Evolutionary conservation across 345 rosid genomes (phyloP).

Genomic region (Dipteronia dyeriana): DNA sequence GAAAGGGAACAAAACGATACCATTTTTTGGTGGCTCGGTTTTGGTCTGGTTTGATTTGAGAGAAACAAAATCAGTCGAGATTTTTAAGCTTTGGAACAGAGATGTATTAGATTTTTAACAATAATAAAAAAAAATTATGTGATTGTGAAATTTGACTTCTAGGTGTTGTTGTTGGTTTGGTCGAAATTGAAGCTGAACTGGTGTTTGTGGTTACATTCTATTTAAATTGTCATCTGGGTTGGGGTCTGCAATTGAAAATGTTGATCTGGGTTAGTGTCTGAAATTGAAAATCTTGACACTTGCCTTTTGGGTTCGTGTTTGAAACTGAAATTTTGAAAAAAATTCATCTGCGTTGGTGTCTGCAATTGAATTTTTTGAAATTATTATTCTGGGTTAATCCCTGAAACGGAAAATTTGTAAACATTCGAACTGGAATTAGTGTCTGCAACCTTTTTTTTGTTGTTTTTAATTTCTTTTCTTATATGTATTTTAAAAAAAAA

Average conservation of each 20-base stretch:
- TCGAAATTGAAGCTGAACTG: background rate
- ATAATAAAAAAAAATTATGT: background rate
- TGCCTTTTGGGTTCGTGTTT: background rate
- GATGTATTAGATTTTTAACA: too few relatives aligned
- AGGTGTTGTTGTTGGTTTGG: background rate
- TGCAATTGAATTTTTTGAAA: background rate
- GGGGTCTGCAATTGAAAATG: background rate
- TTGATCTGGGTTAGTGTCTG: background rate
- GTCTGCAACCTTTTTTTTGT: too few relatives aligned
- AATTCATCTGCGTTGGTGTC: background rate
- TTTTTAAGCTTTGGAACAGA: too few relatives aligned
- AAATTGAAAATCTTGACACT: background rate
- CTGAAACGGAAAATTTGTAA: background rate
- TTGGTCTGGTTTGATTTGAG: too few relatives aligned
- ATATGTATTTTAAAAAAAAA: too few relatives aligned
- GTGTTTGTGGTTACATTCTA: background rate
- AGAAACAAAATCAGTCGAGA: too few relatives aligned
- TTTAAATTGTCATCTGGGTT: background rate
- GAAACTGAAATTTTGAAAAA: background rate
- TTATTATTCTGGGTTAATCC: background rate
- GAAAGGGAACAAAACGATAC: too few relatives aligned
- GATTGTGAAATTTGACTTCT: background rate
- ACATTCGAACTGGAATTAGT: background rate
- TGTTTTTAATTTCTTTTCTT: too few relatives aligned
- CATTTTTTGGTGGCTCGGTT: too few relatives aligned